These are phyloP conservation scores for Epichloe gansuensis DNA, from an alignment of 2,329 filamentous ascomycete species.

Conservation along the genomic window DNA sequence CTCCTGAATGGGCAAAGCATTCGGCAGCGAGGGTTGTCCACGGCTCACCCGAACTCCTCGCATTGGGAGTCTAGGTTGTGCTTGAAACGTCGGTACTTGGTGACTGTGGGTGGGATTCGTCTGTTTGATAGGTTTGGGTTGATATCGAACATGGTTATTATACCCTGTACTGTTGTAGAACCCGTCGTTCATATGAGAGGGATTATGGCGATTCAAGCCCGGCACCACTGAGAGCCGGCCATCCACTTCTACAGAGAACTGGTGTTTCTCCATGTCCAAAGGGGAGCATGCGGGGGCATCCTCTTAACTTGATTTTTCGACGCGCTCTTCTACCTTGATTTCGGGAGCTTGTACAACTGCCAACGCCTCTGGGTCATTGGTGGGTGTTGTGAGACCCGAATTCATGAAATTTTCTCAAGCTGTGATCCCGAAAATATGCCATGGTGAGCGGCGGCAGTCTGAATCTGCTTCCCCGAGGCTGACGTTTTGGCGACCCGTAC, in stretches of 20 bases:
- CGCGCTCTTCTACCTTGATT: slow-evolving; percentile 2
- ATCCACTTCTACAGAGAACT: slow-evolving; percentile 3
- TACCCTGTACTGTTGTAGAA: slow-evolving; percentile 17
- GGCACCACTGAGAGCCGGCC: slow-evolving; percentile 20
- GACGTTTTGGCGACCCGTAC: slow-evolving; percentile 10
- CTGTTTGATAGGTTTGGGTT: slow-evolving; percentile 10
- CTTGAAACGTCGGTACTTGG: slow-evolving; percentile 10
- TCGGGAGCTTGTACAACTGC: slow-evolving; percentile 6
- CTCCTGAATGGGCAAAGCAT: slow-evolving; percentile 1
- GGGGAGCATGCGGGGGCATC: not conserved
- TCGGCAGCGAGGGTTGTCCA: not conserved
- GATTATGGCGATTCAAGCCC: slow-evolving; percentile 13
- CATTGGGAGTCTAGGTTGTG: slow-evolving; percentile 25
- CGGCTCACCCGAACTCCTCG: slow-evolving; percentile 16
- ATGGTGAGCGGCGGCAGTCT: slow-evolving; percentile 3
- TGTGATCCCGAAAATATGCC: slow-evolving; percentile 27
- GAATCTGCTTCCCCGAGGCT: not conserved
- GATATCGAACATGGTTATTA: slow-evolving; percentile 10
- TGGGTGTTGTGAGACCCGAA: slow-evolving; percentile 25
- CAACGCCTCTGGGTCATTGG: slow-evolving; percentile 15
- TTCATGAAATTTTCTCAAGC: slow-evolving; percentile 27
- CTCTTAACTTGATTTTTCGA: slow-evolving; percentile 1
- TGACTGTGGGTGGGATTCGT: slow-evolving; percentile 10
- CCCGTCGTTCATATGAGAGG: slow-evolving; percentile 20
- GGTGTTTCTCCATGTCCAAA: not conserved